These are phyloP conservation scores for Porphyrellus cyaneotinctus DNA, from an alignment of 768 basidiomycete genomes.

Conservation along the genomic window DNA sequence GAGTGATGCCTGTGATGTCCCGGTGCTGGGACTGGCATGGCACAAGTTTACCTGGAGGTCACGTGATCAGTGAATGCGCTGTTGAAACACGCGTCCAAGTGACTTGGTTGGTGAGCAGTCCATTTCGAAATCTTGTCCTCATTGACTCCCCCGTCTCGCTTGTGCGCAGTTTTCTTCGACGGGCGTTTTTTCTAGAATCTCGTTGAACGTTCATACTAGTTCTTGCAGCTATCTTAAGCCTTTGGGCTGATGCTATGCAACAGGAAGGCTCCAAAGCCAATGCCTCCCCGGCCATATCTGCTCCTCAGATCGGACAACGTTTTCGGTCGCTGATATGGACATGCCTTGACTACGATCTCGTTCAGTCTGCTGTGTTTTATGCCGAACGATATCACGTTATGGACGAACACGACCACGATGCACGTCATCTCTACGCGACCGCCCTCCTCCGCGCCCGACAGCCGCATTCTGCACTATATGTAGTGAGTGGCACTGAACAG, in stretches of 20 bases:
- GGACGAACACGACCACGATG: constrained; percentile 69
- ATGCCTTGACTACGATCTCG: constrained; percentile 77
- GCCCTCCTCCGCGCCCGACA: constrained; percentile 67
- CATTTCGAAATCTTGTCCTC: constrained; percentile 20
- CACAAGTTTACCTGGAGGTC: too few species aligned
- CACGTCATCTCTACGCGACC: constrained; percentile 81
- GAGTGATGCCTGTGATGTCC: too few species aligned
- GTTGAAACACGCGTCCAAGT: constrained; percentile 20
- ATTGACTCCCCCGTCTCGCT: constrained; percentile 4
- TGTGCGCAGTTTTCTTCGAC: constrained; percentile 10
- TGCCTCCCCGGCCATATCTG: constrained; percentile 37
- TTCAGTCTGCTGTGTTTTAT: constrained; percentile 81
- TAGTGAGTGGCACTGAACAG: constrained; percentile 61
- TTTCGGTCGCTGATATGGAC: constrained; percentile 76
- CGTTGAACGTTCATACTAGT: constrained; percentile 16
- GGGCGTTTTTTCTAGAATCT: constrained; percentile 5
- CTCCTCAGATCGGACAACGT: constrained; percentile 60
- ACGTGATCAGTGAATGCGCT: too few species aligned
- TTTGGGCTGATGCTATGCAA: constrained; percentile 48
- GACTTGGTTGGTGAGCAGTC: too few species aligned
- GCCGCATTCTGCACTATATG: constrained; percentile 67
- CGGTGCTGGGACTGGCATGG: too few species aligned
- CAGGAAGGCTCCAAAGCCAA: constrained; percentile 40
- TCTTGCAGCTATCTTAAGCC: constrained; percentile 27
- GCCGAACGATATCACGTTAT: constrained; percentile 79